Evolutionary conservation across 768 basidiomycete genomes (phyloP), one percentile per base, ranked within the genome.

Genomic region (Filobasidium wieringae): DNA sequence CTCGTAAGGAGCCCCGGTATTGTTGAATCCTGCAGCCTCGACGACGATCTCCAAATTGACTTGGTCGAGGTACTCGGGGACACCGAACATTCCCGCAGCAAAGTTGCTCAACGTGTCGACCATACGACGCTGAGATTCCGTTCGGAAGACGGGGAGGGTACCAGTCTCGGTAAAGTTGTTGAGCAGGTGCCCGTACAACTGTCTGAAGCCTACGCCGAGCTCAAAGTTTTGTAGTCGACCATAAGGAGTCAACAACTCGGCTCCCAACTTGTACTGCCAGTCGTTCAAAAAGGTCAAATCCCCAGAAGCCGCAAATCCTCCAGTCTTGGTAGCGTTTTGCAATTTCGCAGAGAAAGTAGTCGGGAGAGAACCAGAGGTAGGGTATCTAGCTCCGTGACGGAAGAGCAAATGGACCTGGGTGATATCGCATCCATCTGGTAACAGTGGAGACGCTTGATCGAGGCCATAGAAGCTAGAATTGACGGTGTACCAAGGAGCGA

Each of bases 91-190:
- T 4, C 79, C 80, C 12, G 78, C 72, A 9, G 79, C 79, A 64
- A 80, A 80, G 65, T 79, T 79, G 43, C 78, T 68, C 0, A 80
- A 80, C 26, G 79, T 79, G 22, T 78, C 74, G 55, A 80, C 69
- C 80, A 80, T 81, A 27, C 80, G 75, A 63, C 79, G 76, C 63
- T 80, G 79, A 1, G 77, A 78, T 61, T 80, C 79, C 0, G 79
- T 80, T 22, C 80, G 75, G 74, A 80, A 81, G 36, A 80, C 79
- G 8, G 80, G 80, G 8, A 80, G 62, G 1, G 70, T 64, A 53
- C 61, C 64, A 19, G 57, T 29, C 22, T 56, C 57, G 27, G 68
- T 70, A 51, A 68, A 70, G 59, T 70, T 68, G 64, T 68, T 70
- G 15, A 67, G 55, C 30, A 68, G 60, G 15, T 58, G 26, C 19